Evolutionary conservation across 2,329 filamentous ascomycete genomes (phyloP).

Genomic region (Trichoderma sp.): DNA sequence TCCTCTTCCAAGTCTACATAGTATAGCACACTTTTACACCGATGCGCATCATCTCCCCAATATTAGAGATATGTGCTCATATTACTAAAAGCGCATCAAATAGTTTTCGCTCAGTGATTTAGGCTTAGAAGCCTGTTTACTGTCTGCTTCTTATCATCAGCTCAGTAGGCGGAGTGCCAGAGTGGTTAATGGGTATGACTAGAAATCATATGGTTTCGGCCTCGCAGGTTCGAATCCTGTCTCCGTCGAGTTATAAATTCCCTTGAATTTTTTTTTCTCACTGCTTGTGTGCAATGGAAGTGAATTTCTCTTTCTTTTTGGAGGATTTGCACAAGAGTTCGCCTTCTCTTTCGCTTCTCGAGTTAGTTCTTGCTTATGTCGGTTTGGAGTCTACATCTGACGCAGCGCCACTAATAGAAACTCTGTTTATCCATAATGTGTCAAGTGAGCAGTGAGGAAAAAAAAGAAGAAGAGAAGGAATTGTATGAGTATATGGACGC

Average conservation of each 20-base stretch:
- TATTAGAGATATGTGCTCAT: background rate
- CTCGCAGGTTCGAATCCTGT: slow-evolving; percentile 26
- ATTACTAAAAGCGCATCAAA: background rate
- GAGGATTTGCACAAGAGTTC: background rate
- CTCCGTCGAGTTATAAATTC: slow-evolving; percentile 6
- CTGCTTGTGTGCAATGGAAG: background rate
- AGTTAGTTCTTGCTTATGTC: background rate
- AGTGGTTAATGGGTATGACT: slow-evolving; percentile 26
- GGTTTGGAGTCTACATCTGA: background rate
- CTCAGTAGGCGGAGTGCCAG: slow-evolving; percentile 20
- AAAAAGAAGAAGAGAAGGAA: no score
- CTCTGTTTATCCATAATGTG: no score
- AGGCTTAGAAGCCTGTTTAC: background rate
- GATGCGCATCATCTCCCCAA: background rate
- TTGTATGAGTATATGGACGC: no score
- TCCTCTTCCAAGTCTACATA: background rate
- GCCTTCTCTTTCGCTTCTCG: background rate
- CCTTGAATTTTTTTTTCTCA: background rate
- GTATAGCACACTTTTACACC: background rate
- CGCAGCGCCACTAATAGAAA: background rate
- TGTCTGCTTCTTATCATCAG: background rate
- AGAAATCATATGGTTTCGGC: slow-evolving; percentile 26
- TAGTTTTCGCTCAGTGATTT: background rate
- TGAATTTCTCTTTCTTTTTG: background rate
- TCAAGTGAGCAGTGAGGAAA: no score